phyloP scores from a whole-genome alignment of 305 asterid species.

The Fraxinus platypoda region DNA sequence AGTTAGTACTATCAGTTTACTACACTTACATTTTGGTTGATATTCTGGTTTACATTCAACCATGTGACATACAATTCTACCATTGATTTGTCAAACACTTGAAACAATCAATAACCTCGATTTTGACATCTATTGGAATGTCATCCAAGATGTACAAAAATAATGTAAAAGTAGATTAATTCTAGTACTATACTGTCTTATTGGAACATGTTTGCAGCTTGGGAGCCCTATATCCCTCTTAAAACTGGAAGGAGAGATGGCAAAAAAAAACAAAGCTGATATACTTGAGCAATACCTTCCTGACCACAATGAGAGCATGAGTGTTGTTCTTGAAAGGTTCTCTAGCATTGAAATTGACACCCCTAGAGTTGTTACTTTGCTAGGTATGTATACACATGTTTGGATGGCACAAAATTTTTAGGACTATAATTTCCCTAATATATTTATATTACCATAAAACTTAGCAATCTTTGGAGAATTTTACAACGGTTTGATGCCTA shows the following conservation, averaged over 20 bases:
- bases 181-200: neutral
- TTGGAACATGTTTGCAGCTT: slow-evolving; percentile 29
- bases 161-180: too few species aligned
- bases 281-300: slow-evolving; percentile 79
- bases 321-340: slow-evolving; percentile 77
- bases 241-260: slow-evolving; percentile 96
- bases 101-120: too few species aligned
- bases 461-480: neutral
- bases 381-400: slow-evolving; percentile 37
- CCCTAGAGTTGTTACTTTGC: slow-evolving; percentile 80
- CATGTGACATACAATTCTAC: too few species aligned
- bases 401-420: neutral
- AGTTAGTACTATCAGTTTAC: neutral
- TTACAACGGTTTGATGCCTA: neutral
- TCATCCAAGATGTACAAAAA: too few species aligned
- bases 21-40: too few species aligned
- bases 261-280: slow-evolving; percentile 77
- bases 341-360: slow-evolving; percentile 65
- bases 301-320: slow-evolving; percentile 91
- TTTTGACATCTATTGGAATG: too few species aligned
- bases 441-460: neutral
- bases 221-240: slow-evolving; percentile 83
- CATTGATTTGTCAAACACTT: too few species aligned
- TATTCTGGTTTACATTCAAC: too few species aligned
- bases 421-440: neutral